Evolutionary conservation across 2,329 filamentous ascomycete species (phyloP).

Genomic region (Ophiostoma himal-ulmi): DNA sequence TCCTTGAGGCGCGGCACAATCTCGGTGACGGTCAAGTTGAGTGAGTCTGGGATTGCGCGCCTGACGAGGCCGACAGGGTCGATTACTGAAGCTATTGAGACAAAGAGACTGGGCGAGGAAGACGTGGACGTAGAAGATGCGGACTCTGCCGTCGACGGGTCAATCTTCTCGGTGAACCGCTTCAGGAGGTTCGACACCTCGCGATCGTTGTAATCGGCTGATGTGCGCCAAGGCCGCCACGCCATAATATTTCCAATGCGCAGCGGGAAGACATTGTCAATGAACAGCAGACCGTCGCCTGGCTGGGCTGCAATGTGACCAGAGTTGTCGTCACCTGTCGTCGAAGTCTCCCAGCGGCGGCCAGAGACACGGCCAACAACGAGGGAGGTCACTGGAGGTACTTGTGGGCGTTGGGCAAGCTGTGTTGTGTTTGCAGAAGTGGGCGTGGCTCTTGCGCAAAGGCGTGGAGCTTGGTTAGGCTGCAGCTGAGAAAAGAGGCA

Average conservation of each 20-base stretch:
- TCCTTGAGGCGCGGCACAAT: slow-evolving; percentile 82
- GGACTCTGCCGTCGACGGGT: slow-evolving; percentile 12
- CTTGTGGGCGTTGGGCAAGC: not conserved
- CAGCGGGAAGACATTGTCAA: slow-evolving; percentile 86
- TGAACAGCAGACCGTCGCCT: slow-evolving; percentile 80
- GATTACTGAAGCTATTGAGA: slow-evolving; percentile 26
- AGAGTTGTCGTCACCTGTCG: slow-evolving; percentile 56
- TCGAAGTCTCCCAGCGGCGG: slow-evolving; percentile 40
- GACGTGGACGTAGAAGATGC: slow-evolving; percentile 5
- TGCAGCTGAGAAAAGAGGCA: not conserved
- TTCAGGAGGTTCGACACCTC: slow-evolving; percentile 48
- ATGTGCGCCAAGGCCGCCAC: slow-evolving; percentile 42
- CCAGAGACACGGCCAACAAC: not conserved
- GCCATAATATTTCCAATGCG: slow-evolving; percentile 51
- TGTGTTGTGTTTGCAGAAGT: not conserved
- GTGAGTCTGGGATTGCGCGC: slow-evolving; percentile 56
- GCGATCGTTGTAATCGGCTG: slow-evolving; percentile 32
- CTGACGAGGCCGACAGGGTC: slow-evolving; percentile 51
- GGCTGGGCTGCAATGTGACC: slow-evolving; percentile 74
- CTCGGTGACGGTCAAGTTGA: slow-evolving; percentile 67
- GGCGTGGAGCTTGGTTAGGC: not conserved
- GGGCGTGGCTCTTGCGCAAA: not conserved
- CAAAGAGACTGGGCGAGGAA: not conserved
- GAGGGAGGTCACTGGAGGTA: not conserved
- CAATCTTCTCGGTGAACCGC: slow-evolving; percentile 48